A percentile compares a stretch with the other conserved stretches of the same genome.
Evolutionary conservation across 2,329 filamentous ascomycete species (phyloP).

Genomic region (Aureobasidium leucospermi): DNA sequence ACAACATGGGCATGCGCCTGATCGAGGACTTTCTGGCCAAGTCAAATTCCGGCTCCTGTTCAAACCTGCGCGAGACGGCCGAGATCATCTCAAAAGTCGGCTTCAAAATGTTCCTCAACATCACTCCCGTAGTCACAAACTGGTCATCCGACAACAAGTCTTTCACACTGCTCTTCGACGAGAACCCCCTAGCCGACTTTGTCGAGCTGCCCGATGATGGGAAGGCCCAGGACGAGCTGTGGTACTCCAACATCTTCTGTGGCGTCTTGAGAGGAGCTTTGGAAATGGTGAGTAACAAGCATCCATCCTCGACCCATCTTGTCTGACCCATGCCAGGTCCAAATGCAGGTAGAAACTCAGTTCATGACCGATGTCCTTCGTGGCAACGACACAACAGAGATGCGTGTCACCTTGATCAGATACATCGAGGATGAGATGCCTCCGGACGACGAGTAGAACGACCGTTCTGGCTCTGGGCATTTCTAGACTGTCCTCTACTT

Average conservation of each 20-base stretch:
- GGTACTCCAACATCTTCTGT: slow-evolving; percentile 97
- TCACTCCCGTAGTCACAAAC: slow-evolving; percentile 85
- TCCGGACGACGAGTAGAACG: slow-evolving; percentile 77
- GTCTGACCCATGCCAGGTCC: slow-evolving; percentile 47
- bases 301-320: not conserved
- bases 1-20: slow-evolving; percentile 91
- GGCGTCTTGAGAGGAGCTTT: slow-evolving; percentile 83
- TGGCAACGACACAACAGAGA: slow-evolving; percentile 94
- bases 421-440: slow-evolving; percentile 98
- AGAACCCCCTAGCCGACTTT: slow-evolving; percentile 95
- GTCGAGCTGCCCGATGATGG: slow-evolving; percentile 96
- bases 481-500: not conserved
- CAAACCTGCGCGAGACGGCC: slow-evolving; percentile 90
- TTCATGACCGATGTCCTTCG: slow-evolving; percentile 90
- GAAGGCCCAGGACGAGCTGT: slow-evolving; percentile 88
- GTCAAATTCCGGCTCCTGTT: slow-evolving; percentile 79
- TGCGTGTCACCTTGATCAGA: slow-evolving; percentile 83
- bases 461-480: not conserved
- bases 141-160: slow-evolving; percentile 96
- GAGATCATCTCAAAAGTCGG: slow-evolving; percentile 98
- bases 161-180: slow-evolving; percentile 92
- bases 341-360: slow-evolving; percentile 97
- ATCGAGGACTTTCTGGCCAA: slow-evolving; percentile 98
- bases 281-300: slow-evolving; percentile 68
- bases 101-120: slow-evolving; percentile 98